Evolutionary conservation across 805 yeast genomes (phyloP), one percentile per base, ranked within the genome.

Genomic region (Wickerhamiella kurtzmanii): DNA sequence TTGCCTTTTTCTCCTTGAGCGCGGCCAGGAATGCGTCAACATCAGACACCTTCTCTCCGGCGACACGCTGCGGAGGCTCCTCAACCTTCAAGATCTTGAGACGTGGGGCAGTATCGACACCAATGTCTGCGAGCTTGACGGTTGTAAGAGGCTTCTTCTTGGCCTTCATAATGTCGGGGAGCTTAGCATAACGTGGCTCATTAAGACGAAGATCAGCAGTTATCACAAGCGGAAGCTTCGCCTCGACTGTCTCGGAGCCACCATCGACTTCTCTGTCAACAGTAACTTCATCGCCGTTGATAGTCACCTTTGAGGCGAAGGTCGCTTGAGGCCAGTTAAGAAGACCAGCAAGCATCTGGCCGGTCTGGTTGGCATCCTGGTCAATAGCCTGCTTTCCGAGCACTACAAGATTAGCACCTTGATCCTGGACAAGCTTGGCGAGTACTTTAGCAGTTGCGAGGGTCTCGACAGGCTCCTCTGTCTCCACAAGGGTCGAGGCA

Each of bases 151-250:
- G 95, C 72, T 86, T 88, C 77, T 88, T 88, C 72, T 92, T 92
- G 47, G 97, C 97, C 72, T 92, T 92, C 97, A 92, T 92, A 70
- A 88, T 76, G 64, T 89, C 92, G 50, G 96, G 96, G 61, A 92
- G 73, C 13, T 94, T 77, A n/a, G 94, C 95, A 60, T 86, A 92
- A 58, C 96, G 79, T 40, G 99, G 98, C 61, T 78, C 92, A 64
- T 92, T 92, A 60, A 92, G 75, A 65, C 98, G 80, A 56, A 92
- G 72, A 64, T 92, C 99, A 2, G 97, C 82, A 22, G 96, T 88
- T 56, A 92, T 76, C 46, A 92, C 75, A 69, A 87, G 60, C 38
- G 98, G 98, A 49, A 88, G 72, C 50, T 75, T 68, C 28, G 95
- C 84, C 44, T 74, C 71, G 48, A 92, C 70, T 13, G 84, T 78